Percentiles rank a stretch among this genome's conserved stretches.
phyloP scores from a whole-genome alignment of 805 yeast genomes.

The Lipomyces kockii region DNA sequence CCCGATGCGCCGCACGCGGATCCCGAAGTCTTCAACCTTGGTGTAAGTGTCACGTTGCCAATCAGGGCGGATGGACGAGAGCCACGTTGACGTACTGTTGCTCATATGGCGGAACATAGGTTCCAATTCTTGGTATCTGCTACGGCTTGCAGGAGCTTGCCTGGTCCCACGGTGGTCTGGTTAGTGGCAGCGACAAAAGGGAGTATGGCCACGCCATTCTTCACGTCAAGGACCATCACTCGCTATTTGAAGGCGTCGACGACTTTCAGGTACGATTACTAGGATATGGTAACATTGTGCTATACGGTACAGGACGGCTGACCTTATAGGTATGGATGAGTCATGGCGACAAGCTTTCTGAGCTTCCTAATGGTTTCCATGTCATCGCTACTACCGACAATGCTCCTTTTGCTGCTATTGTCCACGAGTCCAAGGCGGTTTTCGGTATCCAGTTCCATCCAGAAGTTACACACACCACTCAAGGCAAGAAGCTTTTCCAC shows the following conservation, averaged over 20 bases:
- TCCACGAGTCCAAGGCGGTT: conserved; percentile 71
- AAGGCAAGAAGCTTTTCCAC: conserved; percentile 83
- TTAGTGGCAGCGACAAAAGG: conserved; percentile 94
- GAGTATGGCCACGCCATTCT: conserved; percentile 97
- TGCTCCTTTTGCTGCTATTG: conserved; percentile 95
- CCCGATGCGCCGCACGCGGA: conserved; percentile 97
- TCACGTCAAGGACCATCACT: conserved; percentile 59
- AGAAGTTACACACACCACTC: conserved; percentile 93
- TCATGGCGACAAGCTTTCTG: conserved; percentile 93
- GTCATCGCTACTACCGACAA: conserved; percentile 89
- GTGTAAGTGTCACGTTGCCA: conserved; percentile 47
- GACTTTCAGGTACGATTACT: conserved; percentile 62
- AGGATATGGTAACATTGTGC: not conserved
- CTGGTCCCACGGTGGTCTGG: conserved; percentile 90
- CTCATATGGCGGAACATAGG: conserved; percentile 10
- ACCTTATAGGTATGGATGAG: conserved; percentile 86
- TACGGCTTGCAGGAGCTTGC: conserved; percentile 99
- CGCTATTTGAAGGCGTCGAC: conserved; percentile 85
- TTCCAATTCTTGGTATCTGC: conserved; percentile 96
- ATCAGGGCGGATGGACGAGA: not conserved
- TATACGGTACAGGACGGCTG: not conserved
- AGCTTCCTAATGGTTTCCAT: conserved; percentile 86
- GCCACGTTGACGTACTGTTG: not conserved
- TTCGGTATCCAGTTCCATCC: conserved; percentile 99
- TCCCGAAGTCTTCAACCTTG: conserved; percentile 84